Evolutionary conservation across 768 basidiomycete genomes (phyloP), one percentile per base, ranked within the genome.

Genomic region (Saitozyma podzolica): DNA sequence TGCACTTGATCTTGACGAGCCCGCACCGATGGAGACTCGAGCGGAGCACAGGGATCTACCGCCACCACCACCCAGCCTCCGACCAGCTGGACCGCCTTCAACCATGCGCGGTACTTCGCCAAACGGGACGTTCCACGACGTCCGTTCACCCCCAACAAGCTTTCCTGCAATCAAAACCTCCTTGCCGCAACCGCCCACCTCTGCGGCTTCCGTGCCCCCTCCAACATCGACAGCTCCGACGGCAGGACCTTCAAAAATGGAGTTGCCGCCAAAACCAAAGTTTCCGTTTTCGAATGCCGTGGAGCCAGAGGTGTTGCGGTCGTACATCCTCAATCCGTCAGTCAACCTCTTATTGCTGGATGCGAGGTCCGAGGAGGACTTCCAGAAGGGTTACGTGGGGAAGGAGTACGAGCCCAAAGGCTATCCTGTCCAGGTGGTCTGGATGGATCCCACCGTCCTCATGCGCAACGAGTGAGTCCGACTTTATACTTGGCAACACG

Each of bases 361-460:
- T 76, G 86, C 93, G 17, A 84, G 94, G n/a, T 83, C 85, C 16
- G 84, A 91, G 40, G 86, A 84, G 9, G 89, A 89, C 53, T 94
- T 89, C 70, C 86, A 91, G 64, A 80, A 72, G 16, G 90, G 88
- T 58, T 87, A 88, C 63, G 88, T 96, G 61, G 85, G 83, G 58
- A 64, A 45, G 40, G 74, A 75, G 43, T 75, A 77, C 40, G 84
- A 86, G 64, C 85, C 88, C 8, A 83, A 58, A 47, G 63, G 67
- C 2, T 63, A 57, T 1, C 66, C 58, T 7, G 64, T 70, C 19
- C 64, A 69, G 29, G 61, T 89, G 1, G 87, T 92, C 0, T 94
- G 92, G 79, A 83, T 96, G 19, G 93, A 97, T 78, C 92, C 93
- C 7, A 84, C 84, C 0, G 85, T 95, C 6, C 82, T 92, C 19